Conservation (phyloP, 495 filamentous ascomycete species). For the Rusavskia elegans region DNA sequence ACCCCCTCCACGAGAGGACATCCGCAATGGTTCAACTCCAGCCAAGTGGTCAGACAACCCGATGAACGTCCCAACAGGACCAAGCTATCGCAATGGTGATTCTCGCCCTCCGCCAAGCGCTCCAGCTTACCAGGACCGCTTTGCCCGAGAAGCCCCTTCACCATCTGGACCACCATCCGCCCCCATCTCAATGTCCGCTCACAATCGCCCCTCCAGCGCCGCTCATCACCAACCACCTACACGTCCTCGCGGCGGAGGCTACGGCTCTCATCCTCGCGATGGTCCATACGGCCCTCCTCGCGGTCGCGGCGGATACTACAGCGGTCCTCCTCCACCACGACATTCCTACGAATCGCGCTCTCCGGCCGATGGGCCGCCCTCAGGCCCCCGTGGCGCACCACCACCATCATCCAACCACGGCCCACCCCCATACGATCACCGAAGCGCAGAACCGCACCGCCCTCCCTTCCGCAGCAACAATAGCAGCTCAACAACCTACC, state of each 20-base stretch:
- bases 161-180: conserved; percentile 32
- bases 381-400: conserved; percentile 23
- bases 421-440: conserved; percentile 8
- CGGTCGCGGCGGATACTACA: conserved; percentile 22
- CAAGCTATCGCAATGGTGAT: conserved; percentile 17
- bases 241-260: conserved; percentile 34
- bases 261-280: conserved; percentile 7
- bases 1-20: conserved; percentile 4
- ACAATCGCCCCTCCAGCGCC: conserved; percentile 30
- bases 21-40: conserved; percentile 4
- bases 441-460: conserved; percentile 12
- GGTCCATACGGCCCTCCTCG: conserved; percentile 20
- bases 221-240: conserved; percentile 44
- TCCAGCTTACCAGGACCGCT: conserved; percentile 17
- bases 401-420: conserved; percentile 7
- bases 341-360: conserved; percentile 13
- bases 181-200: conserved; percentile 28
- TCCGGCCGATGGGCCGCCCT: conserved; percentile 20
- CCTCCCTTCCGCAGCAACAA: conserved; percentile 33
- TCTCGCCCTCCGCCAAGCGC: conserved; percentile 20
- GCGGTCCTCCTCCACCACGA: conserved; percentile 9
- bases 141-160: conserved; percentile 18
- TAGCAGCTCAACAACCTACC: conserved; percentile 29
- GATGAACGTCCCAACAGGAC: conserved; percentile 1
- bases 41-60: conserved; percentile 3